These are phyloP conservation scores for Yamadazyma kanchanaburiensis DNA, from an alignment of 1,139 yeast species.

Conservation along the genomic window DNA sequence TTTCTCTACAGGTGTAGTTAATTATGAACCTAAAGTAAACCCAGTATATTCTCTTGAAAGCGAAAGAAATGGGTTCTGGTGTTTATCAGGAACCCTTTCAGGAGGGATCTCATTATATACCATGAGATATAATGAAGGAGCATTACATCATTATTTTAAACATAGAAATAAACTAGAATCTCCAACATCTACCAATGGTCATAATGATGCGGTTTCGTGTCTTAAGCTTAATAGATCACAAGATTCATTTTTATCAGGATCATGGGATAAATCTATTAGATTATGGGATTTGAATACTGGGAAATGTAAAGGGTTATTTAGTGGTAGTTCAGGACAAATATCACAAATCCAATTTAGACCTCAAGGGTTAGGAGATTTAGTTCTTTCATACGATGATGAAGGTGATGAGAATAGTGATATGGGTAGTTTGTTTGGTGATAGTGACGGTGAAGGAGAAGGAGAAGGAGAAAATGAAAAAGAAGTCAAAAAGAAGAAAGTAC, in stretches of 20 bases:
- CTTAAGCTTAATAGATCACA: slow-evolving; percentile 62
- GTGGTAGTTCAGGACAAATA: slow-evolving; percentile 71
- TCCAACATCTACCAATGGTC: slow-evolving; percentile 31
- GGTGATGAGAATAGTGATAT: slow-evolving; percentile 56
- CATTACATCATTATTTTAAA: slow-evolving; percentile 70
- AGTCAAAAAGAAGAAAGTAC: slow-evolving; percentile 20
- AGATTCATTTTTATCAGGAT: slow-evolving; percentile 68
- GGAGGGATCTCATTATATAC: slow-evolving; percentile 91
- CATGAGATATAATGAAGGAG: slow-evolving; percentile 80
- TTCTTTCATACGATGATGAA: slow-evolving; percentile 13
- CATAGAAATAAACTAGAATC: slow-evolving; percentile 23
- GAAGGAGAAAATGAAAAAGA: slow-evolving; percentile 46
- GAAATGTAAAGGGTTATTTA: slow-evolving; percentile 41
- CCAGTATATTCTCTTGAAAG: slow-evolving; percentile 89
- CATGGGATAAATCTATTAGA: slow-evolving; percentile 80
- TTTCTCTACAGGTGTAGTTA: slow-evolving; percentile 36
- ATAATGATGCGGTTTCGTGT: slow-evolving; percentile 72
- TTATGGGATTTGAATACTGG: slow-evolving; percentile 91
- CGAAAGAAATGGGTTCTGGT: slow-evolving; percentile 80
- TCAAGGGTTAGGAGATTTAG: slow-evolving; percentile 46
- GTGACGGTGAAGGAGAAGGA: slow-evolving; percentile 50
- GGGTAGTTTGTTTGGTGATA: slow-evolving; percentile 80
- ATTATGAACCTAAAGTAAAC: slow-evolving; percentile 65
- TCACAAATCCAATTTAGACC: slow-evolving; percentile 82
- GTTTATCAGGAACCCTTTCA: slow-evolving; percentile 72